A percentile compares a stretch with the other conserved stretches of the same genome.
These are phyloP conservation scores for Erysiphe neolycopersici DNA, from an alignment of 2,329 filamentous ascomycete species.

Conservation along the genomic window DNA sequence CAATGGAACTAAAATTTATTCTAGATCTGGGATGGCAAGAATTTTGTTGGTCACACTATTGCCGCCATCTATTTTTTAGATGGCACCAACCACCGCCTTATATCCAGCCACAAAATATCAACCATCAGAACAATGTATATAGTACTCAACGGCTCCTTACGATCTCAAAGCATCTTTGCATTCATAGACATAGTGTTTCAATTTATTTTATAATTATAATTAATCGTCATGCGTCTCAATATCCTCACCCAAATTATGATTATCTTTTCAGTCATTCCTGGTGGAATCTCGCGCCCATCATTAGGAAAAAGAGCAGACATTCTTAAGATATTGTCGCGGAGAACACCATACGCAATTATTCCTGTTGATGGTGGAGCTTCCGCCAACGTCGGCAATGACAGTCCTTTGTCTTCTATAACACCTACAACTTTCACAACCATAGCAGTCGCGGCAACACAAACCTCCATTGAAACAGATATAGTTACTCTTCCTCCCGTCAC, in stretches of 20 bases:
- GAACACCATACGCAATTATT: slow-evolving; percentile 14
- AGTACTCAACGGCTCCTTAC: too few relatives aligned
- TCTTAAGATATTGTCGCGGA: slow-evolving; percentile 4
- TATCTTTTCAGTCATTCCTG: slow-evolving; percentile 9
- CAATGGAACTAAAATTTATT: too few relatives aligned
- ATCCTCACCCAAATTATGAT: slow-evolving; percentile 3
- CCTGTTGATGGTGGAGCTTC: slow-evolving; percentile 13
- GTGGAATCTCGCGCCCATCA: slow-evolving; percentile 8
- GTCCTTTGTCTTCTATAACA: background rate
- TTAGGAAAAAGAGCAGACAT: slow-evolving; percentile 2
- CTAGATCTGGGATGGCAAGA: too few relatives aligned
- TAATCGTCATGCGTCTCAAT: background rate
- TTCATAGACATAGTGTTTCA: too few relatives aligned
- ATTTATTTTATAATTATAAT: background rate
- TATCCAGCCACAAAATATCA: too few relatives aligned
- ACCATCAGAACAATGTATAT: too few relatives aligned
- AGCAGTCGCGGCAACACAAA: slow-evolving; percentile 7
- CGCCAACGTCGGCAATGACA: background rate
- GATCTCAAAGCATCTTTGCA: too few relatives aligned
- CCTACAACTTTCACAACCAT: slow-evolving; percentile 8
- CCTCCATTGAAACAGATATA: slow-evolving; percentile 8
- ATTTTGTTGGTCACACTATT: too few relatives aligned
- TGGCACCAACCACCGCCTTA: too few relatives aligned
- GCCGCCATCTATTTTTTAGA: too few relatives aligned
- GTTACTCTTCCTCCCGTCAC: slow-evolving; percentile 6